phyloP scores from a whole-genome alignment of 257 asterid species.

The Haberlea rhodopensis region DNA sequence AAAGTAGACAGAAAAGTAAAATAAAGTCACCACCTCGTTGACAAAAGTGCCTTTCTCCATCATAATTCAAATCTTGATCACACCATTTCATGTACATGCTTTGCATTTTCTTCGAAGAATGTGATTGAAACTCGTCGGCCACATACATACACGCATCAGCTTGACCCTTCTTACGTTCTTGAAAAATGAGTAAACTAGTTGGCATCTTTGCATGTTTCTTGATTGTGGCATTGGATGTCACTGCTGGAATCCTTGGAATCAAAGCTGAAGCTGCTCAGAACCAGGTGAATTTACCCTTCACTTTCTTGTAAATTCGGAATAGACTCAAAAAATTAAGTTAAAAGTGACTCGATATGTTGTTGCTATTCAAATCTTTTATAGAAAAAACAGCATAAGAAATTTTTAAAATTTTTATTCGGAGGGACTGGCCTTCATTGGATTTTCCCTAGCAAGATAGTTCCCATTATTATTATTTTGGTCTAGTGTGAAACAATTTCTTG shows the following conservation, averaged over 20 bases:
- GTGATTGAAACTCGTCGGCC: not conserved
- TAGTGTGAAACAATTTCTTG: not conserved
- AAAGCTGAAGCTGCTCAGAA: slow-evolving; percentile 81
- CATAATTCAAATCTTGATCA: slow-evolving; percentile 16
- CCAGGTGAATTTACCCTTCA: slow-evolving; percentile 36
- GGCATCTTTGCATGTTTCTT: slow-evolving; percentile 62
- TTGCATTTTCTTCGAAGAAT: not conserved
- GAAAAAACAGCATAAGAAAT: too few relatives aligned
- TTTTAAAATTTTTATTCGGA: too few relatives aligned
- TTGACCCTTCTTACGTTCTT: slow-evolving; percentile 2
- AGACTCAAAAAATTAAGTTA: too few relatives aligned
- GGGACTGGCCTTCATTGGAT: too few relatives aligned
- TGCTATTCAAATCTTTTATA: too few relatives aligned
- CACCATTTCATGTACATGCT: not conserved
- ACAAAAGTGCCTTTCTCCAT: slow-evolving; percentile 48
- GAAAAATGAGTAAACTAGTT: slow-evolving; percentile 47
- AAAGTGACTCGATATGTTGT: too few relatives aligned
- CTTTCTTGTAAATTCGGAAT: not conserved
- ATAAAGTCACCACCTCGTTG: slow-evolving; percentile 42
- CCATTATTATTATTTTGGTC: too few relatives aligned
- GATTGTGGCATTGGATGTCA: slow-evolving; percentile 64
- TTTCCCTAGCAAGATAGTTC: too few relatives aligned
- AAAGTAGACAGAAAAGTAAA: slow-evolving; percentile 43
- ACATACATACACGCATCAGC: not conserved
- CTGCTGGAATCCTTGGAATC: slow-evolving; percentile 72